Evolutionary conservation across 257 asterid genomes (phyloP).

Genomic region (Cynanchum wilfordii): DNA sequence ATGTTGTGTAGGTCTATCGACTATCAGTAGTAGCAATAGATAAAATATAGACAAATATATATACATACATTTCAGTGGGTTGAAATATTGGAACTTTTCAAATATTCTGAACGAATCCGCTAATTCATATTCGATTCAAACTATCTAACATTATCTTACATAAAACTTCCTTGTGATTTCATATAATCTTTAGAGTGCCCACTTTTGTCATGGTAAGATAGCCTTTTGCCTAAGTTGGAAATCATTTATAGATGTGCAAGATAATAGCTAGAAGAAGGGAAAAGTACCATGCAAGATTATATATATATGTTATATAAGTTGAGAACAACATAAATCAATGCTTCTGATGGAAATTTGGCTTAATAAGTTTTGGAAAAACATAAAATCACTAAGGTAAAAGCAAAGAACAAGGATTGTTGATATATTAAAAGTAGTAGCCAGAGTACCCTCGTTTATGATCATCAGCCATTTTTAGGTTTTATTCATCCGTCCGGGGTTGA

Average conservation of each 20-base stretch:
- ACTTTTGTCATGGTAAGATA: no score
- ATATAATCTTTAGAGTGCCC: no score
- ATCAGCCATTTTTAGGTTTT: conserved; percentile 38
- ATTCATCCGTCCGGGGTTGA: conserved; percentile 30
- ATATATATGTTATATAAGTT: not conserved
- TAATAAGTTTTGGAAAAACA: not conserved
- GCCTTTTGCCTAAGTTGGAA: no score
- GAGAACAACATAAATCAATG: not conserved
- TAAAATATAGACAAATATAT: no score
- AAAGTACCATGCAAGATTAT: not conserved
- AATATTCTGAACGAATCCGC: no score
- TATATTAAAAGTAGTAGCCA: not conserved
- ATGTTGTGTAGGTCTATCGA: not conserved
- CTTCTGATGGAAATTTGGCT: not conserved
- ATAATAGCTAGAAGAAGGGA: not conserved
- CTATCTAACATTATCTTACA: no score
- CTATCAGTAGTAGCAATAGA: no score
- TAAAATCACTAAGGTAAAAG: not conserved
- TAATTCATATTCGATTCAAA: no score
- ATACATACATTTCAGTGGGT: no score
- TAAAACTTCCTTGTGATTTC: no score
- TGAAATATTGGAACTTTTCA: no score
- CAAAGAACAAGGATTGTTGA: not conserved
- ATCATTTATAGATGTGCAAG: not conserved
- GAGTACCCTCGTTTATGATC: not conserved